Base-by-base conservation (phyloP, 2,329 filamentous ascomycete genomes). In the Elsinoe perseae region DNA sequence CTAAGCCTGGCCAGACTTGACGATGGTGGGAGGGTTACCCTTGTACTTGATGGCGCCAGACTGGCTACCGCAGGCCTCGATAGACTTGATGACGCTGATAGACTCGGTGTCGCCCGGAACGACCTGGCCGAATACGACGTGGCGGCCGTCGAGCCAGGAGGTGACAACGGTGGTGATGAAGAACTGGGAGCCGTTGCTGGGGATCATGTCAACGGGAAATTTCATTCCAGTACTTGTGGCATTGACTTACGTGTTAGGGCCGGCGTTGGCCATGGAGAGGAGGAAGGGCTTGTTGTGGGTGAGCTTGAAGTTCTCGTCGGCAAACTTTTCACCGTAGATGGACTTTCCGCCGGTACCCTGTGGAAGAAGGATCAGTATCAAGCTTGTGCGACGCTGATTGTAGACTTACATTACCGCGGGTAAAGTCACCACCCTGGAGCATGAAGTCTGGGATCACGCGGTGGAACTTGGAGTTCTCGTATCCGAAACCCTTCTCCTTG, bases 351-450 rank as follows among this genome's bases (percentile, higher is more conserved):
- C 92, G 30, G 92, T 97, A 64, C 92, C 93, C 89, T 95, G 60
- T 57, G 34, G 54, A 12, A 56, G 44, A 52, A 50, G 57, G 60
- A 56, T 25, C 57, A 14, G n/a, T 44, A 42, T 56, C 16, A 21
- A 14, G 14, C 20, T 18, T 23, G 18, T 23, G 44, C 56, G 43
- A 56, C 32, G 20, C 18, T 42, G 21, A 4, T 23, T 10, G 6
- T 20, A 12, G 8, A 76, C 87, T 73, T 80, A 95, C 90, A 72
- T 97, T 92, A 70, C 90, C 91, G 60, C 83, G 85, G 56, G 92
- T 98, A 72, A 98, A 98, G 74, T 97, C 93, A 75, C 93, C 92
- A 70, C 93, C 91, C 77, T 96, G 87, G 68, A 96, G 92, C 92
- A 98, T 97, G 75, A 98, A 98, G 67, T 90, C 83, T 78, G 95